Evolutionary conservation across 495 filamentous ascomycete genomes (phyloP), one percentile per base, ranked within the genome.

Genomic region (Trichoderma orchidacearum): DNA sequence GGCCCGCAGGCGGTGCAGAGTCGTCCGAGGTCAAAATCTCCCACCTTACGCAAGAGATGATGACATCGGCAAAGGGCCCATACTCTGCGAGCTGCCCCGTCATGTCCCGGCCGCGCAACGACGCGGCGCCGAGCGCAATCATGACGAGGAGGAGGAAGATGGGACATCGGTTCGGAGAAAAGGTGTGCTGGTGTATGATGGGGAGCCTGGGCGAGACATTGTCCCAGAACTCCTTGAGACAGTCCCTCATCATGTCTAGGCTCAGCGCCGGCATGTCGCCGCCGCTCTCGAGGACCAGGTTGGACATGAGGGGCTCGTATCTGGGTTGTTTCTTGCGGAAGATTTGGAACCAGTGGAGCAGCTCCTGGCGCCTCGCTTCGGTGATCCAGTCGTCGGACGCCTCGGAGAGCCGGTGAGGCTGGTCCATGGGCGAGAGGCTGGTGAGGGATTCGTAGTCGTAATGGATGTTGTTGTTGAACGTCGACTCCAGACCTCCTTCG

Each of bases 181-280:
- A 98, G 0, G 92, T 97, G 9, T 93, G 88, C 57, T 89, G 84
- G 62, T 98, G 93, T 36, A 98, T 76, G 53, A 98, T 95, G 30
- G 93, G 93, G 41, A 98, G 73, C 59, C 96, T 90, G 18, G 89
- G 82, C 64, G 95, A 93, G 48, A 96, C 90, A 63, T 95, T 84
- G 36, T 85, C 82, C 92, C 92, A 98, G 69, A 89, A 98, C 36
- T 90, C 89, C 18, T 84, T 82, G 63, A 96, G 82, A 69, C 94
- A 98, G 29, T 87, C 86, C 63, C 93, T 85, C 82, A 97, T 87
- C 82, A 93, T 94, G 30, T 85, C 83, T 41, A 93, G 66, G 63
- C 84, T 90, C 58, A 96, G 68, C 21, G 87, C 80, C 59, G 95
- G 91, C 35, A 73, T 60, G 62, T 80, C 85, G 17, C 83, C 80